Conservation (phyloP, 805 yeast genomes). For the Candida orba region DNA sequence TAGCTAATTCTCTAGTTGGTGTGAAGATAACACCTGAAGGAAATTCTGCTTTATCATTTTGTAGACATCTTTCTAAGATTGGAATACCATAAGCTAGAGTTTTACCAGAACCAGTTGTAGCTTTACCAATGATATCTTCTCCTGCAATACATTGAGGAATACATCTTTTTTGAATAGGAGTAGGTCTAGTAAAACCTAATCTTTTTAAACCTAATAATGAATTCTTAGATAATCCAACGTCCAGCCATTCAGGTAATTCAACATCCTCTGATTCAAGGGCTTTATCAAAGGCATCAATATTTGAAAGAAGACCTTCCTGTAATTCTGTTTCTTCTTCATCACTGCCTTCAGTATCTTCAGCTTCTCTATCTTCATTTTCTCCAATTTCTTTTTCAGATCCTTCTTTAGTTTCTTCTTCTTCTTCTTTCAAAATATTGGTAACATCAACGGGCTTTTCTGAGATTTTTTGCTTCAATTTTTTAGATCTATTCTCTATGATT, state of each 20-base stretch:
- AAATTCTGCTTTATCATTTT: constrained; percentile 20
- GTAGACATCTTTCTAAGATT: constrained; percentile 59
- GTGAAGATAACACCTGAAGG: constrained; percentile 81
- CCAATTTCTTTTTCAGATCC: constrained; percentile 18
- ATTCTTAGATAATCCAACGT: constrained; percentile 41
- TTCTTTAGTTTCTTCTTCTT: constrained; percentile 1
- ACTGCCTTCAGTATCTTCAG: not conserved
- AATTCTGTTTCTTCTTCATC: constrained; percentile 3
- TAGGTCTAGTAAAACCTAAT: constrained; percentile 61
- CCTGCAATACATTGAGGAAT: constrained; percentile 72
- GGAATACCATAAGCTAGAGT: constrained; percentile 95
- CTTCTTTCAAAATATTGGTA: not conserved
- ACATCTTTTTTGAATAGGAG: constrained; percentile 72
- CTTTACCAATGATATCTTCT: constrained; percentile 86
- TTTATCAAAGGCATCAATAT: constrained; percentile 25
- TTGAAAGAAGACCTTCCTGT: constrained; percentile 12
- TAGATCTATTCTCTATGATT: constrained; percentile 8
- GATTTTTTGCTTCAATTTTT: constrained; percentile 16
- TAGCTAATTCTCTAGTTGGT: constrained; percentile 95
- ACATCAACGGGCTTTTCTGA: not conserved
- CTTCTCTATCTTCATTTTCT: constrained; percentile 18
- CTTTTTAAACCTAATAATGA: constrained; percentile 55
- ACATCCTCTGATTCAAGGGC: constrained; percentile 27
- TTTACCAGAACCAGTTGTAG: constrained; percentile 97
- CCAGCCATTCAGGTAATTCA: constrained; percentile 57